A percentile compares a stretch with the other conserved stretches of the same genome.
Conservation (phyloP, 2,329 filamentous ascomycete genomes). For the Elsinoe australis region DNA sequence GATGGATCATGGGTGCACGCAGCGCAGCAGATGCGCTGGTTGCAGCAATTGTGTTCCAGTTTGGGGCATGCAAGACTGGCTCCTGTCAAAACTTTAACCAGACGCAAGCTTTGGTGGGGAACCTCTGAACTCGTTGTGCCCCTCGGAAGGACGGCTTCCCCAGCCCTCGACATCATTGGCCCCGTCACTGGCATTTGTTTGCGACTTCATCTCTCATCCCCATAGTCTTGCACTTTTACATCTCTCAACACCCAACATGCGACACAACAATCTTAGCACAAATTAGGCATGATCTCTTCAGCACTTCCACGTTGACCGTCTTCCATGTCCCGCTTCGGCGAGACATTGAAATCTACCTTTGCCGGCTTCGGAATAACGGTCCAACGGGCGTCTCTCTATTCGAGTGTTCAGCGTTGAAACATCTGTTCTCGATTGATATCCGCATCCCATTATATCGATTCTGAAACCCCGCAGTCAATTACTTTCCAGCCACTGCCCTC, state of each 20-base stretch:
- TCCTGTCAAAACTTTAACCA: too few relatives aligned
- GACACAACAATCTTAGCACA: neutral
- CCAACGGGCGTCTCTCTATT: conserved; percentile 10
- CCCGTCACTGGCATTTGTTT: neutral
- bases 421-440: conserved; percentile 15
- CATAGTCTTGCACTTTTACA: too few relatives aligned
- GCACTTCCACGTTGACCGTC: conserved; percentile 12
- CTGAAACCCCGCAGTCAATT: conserved; percentile 11
- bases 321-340: neutral
- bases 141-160: conserved; percentile 3
- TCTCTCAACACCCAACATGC: too few relatives aligned
- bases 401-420: conserved; percentile 16
- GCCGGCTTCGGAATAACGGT: conserved; percentile 4
- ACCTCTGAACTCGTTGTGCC: too few relatives aligned
- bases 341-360: conserved; percentile 7
- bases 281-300: neutral
- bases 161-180: neutral
- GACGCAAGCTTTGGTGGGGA: too few relatives aligned
- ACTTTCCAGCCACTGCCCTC: conserved; percentile 16
- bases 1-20: too few relatives aligned
- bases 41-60: conserved; percentile 1
- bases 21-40: too few relatives aligned
- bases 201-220: neutral
- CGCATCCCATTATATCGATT: conserved; percentile 17
- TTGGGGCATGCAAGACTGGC: too few relatives aligned